Evolutionary conservation across 2,329 filamentous ascomycete genomes (phyloP).

Genomic region (Beauveria varroae): DNA sequence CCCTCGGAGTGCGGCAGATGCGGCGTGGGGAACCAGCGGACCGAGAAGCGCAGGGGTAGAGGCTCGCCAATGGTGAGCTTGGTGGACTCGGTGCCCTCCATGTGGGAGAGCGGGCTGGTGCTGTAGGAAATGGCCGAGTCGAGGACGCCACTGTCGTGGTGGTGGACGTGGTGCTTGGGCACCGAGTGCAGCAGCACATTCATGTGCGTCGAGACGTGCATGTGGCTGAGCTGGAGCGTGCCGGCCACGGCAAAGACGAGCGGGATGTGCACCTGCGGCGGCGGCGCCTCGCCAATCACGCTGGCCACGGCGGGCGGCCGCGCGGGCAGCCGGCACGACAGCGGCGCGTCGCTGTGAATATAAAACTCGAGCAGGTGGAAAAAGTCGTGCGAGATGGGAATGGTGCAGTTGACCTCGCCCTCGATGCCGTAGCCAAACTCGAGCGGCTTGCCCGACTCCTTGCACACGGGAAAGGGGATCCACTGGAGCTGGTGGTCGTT

Average conservation of each 20-base stretch:
- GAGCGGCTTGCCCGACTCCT: constrained; percentile 76
- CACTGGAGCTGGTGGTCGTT: constrained; percentile 78
- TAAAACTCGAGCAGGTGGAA: constrained; percentile 95
- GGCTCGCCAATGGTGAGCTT: constrained; percentile 83
- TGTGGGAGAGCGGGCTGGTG: constrained; percentile 61
- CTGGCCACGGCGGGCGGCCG: constrained; percentile 56
- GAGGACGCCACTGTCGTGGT: constrained; percentile 66
- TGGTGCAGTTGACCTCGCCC: constrained; percentile 75
- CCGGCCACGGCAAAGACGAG: constrained; percentile 84
- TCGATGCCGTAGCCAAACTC: constrained; percentile 82
- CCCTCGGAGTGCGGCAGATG: constrained; percentile 61
- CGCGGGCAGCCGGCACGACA: constrained; percentile 82
- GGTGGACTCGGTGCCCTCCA: constrained; percentile 43
- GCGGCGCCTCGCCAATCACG: constrained; percentile 42
- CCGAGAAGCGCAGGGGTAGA: constrained; percentile 68
- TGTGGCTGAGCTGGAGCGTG: constrained; percentile 77
- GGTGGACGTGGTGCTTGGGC: constrained; percentile 54
- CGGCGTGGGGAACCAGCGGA: constrained; percentile 80
- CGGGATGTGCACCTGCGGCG: constrained; percentile 62
- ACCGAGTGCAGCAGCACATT: constrained; percentile 77
- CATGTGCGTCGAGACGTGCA: constrained; percentile 83
- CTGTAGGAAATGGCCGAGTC: constrained; percentile 85
- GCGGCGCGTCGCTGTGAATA: constrained; percentile 89
- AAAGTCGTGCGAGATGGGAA: constrained; percentile 66
- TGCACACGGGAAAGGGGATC: constrained; percentile 83